Conservation (phyloP, 2,329 filamentous ascomycete species). For the Cladophialophora carrionii region DNA sequence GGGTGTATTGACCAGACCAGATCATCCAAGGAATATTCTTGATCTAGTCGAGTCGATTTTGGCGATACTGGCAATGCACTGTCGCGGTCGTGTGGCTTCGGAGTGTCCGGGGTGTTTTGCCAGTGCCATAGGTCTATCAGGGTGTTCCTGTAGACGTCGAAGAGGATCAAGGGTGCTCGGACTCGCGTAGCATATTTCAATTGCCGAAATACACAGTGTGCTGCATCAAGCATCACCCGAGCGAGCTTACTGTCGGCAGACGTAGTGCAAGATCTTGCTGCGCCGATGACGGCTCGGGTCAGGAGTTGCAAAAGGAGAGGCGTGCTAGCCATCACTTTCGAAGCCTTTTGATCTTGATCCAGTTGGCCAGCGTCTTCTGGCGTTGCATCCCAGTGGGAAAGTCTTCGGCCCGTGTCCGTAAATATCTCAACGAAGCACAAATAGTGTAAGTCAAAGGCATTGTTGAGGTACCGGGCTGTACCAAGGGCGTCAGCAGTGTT, state of each 20-base stretch:
- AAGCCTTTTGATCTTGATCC: slow-evolving; percentile 1
- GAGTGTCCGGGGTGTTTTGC: neutral
- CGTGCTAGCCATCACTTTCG: neutral
- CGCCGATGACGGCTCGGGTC: slow-evolving; percentile 5
- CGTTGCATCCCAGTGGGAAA: neutral
- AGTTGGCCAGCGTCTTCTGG: neutral
- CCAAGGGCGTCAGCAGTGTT: slow-evolving; percentile 13
- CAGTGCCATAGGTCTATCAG: slow-evolving; percentile 4
- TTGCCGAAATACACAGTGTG: neutral
- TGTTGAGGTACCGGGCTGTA: neutral
- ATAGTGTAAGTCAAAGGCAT: slow-evolving; percentile 11
- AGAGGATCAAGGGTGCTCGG: neutral
- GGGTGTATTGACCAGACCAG: neutral
- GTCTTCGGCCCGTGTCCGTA: neutral
- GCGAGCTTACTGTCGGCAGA: neutral
- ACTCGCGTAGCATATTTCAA: neutral
- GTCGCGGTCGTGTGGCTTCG: neutral
- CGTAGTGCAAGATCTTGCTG: slow-evolving; percentile 5
- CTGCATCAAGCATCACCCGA: slow-evolving; percentile 6
- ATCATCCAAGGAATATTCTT: slow-evolving; percentile 6
- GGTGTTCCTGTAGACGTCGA: slow-evolving; percentile 8
- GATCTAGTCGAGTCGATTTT: slow-evolving; percentile 1
- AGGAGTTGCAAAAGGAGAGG: slow-evolving; percentile 6
- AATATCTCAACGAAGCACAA: slow-evolving; percentile 13
- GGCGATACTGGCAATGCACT: neutral